These are phyloP conservation scores for Globisporangium camurandrum DNA, from an alignment of 352 stramenopile species.

Conservation along the genomic window DNA sequence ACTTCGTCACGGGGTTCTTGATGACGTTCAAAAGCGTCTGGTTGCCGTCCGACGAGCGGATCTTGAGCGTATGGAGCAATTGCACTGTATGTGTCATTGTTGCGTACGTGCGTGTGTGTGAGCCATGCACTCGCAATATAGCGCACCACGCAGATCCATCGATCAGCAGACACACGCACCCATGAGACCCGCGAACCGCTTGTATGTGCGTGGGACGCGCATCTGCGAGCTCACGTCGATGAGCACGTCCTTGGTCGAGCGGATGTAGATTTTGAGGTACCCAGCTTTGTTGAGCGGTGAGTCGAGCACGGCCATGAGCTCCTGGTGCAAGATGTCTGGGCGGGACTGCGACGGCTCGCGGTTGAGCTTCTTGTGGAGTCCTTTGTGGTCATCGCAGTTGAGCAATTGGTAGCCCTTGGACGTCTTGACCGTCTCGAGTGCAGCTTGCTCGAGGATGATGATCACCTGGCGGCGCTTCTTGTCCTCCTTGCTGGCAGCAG, in stretches of 20 bases:
- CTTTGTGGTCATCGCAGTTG: conserved; percentile 99
- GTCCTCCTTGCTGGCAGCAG: conserved; percentile 49
- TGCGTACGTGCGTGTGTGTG: too few species aligned
- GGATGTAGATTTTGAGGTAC: conserved; percentile 97
- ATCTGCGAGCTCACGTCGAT: conserved; percentile 98
- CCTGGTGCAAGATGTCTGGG: conserved; percentile 99
- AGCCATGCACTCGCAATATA: too few species aligned
- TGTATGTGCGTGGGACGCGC: conserved; percentile 98
- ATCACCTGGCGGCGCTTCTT: conserved; percentile 90
- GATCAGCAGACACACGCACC: conserved; percentile 34
- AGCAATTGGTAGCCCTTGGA: conserved; percentile 98
- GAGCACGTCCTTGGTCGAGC: conserved; percentile 95
- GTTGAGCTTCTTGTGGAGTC: conserved; percentile 92
- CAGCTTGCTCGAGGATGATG: conserved; percentile 97
- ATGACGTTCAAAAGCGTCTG: conserved; percentile 98
- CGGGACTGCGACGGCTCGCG: conserved; percentile 95
- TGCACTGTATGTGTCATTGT: conserved; percentile 90
- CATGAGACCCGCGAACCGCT: conserved; percentile 96
- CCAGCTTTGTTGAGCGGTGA: conserved; percentile 99
- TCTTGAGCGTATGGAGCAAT: conserved; percentile 99
- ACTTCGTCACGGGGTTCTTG: conserved; percentile 97
- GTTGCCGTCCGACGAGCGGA: conserved; percentile 95
- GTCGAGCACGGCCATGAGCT: conserved; percentile 98
- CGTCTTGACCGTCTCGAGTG: conserved; percentile 99
- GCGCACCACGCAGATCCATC: too few species aligned